Base-by-base conservation (phyloP, 2,329 filamentous ascomycete species). In the Claviceps humidiphila region DNA sequence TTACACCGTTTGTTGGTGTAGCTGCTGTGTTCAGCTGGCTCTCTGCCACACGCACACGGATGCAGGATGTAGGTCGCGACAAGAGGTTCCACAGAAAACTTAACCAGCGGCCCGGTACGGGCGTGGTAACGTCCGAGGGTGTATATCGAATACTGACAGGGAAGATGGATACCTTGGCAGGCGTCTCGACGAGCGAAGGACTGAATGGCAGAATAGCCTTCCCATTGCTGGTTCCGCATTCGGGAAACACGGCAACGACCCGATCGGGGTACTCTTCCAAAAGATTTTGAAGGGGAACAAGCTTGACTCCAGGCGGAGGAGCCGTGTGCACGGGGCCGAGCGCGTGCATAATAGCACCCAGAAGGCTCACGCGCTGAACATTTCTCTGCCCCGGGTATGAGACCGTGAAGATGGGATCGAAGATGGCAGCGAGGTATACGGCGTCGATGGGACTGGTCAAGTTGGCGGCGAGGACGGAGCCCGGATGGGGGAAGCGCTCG, bases 391-490 rank as follows among this genome's bases (percentile, higher is more conserved):
- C 73, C 0, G 90, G 89, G 66, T 89, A 96, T 0, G 85, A 88
- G 46, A 87, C 74, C 11, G 89, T 94, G 71, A 98, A 97, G 65
- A 98, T 78, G 2, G 93, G 93, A 65, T 96, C 89, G 73, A 97
- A 98, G 63, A 97, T 89, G 57, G 89, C 90, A 54, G 93, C 89
- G 24, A 98, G 82, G 68, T 97, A 98, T 53, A 98, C 73, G 16
- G 89, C 85, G 66, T 98, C 93, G 65, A 98, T 80, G 8, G 93
- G 93, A 9, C 87, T 94, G 38, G 90, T 96, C 66, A 90, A 93
- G 56, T 89, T 93, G 50, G 87, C 85, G 48, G 89, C 90, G 61
- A 98, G 93, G 59, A 98, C 76, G 52, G 84, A 86, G 47, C 86
- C 82, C 4, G 84, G 80, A 52, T 85, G 80, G 1, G 93, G 93